Percentiles rank a stretch among this genome's conserved stretches.
These are phyloP conservation scores for Lipomyces sp. DNA, from an alignment of 805 yeast genomes.

Conservation along the genomic window DNA sequence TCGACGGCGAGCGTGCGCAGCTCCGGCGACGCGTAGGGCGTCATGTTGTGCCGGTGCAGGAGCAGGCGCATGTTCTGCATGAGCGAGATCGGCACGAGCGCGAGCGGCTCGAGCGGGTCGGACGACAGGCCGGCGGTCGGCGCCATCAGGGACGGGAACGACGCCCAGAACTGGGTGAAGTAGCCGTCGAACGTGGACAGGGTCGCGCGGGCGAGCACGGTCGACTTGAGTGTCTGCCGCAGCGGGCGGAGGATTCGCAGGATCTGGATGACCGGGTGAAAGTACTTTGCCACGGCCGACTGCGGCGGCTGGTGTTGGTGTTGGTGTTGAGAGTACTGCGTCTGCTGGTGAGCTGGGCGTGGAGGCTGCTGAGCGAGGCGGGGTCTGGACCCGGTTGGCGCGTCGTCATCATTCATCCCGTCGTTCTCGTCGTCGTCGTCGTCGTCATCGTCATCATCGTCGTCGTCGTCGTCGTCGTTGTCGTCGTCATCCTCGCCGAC, in stretches of 20 bases:
- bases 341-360: too few relatives aligned
- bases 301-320: too few relatives aligned
- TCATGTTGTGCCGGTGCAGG: slow-evolving; percentile 24
- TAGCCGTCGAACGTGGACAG: slow-evolving; percentile 22
- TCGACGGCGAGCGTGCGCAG: slow-evolving; percentile 22
- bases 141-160: slow-evolving; percentile 20
- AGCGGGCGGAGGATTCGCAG: slow-evolving; percentile 19
- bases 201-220: slow-evolving; percentile 14
- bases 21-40: slow-evolving; percentile 20
- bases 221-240: slow-evolving; percentile 12
- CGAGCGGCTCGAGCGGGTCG: slow-evolving; percentile 12
- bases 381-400: too few relatives aligned
- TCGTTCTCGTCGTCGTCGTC: neutral
- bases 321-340: too few relatives aligned
- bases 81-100: slow-evolving; percentile 20
- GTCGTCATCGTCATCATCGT: neutral
- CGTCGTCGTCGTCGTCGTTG: neutral
- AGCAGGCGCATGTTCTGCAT: slow-evolving; percentile 22
- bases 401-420: neutral
- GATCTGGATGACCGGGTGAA: slow-evolving; percentile 22
- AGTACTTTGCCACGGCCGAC: slow-evolving; percentile 11
- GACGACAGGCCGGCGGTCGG: neutral
- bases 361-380: neutral
- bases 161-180: slow-evolving; percentile 20
- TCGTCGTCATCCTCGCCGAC: neutral